Conservation (phyloP, 495 filamentous ascomycete genomes). For the Lepraria neglecta region DNA sequence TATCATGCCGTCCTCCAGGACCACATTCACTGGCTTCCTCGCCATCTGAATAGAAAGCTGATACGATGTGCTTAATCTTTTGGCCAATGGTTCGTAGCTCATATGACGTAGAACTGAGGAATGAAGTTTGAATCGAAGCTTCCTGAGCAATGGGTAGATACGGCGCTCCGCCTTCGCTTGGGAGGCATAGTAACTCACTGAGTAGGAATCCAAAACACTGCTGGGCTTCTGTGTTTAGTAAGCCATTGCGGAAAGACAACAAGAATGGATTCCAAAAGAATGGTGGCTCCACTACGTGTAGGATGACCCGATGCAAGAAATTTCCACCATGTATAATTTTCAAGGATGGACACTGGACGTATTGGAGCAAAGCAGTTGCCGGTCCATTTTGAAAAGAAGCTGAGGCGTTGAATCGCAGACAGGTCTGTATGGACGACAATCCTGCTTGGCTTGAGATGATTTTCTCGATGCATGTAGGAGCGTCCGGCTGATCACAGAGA, state of each 20-base stretch:
- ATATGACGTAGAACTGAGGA: constrained; percentile 32
- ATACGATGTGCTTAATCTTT: constrained; percentile 42
- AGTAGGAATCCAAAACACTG: constrained; percentile 56
- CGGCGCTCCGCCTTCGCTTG: constrained; percentile 23
- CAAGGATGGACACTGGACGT: constrained; percentile 34
- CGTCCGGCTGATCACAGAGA: constrained; percentile 44
- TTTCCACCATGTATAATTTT: constrained; percentile 50
- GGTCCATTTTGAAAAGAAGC: constrained; percentile 45
- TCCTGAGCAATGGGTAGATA: constrained; percentile 32
- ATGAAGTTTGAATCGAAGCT: constrained; percentile 27
- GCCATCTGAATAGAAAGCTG: constrained; percentile 19
- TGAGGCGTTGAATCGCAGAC: constrained; percentile 46
- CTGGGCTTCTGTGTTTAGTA: constrained; percentile 37
- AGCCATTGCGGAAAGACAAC: constrained; percentile 34
- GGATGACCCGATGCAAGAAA: constrained; percentile 49
- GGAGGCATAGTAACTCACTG: constrained; percentile 48
- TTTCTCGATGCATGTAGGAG: constrained; percentile 46
- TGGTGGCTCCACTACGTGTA: constrained; percentile 50
- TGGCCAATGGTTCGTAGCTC: constrained; percentile 36
- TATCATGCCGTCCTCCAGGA: no score
- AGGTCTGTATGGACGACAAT: constrained; percentile 41
- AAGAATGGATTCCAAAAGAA: constrained; percentile 55
- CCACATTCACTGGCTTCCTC: background rate
- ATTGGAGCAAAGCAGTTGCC: constrained; percentile 30
- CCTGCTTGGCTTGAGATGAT: constrained; percentile 47